Evolutionary conservation across 1,284 basidiomycete species (phyloP).

Genomic region (Trichosporon coremiiforme): DNA sequence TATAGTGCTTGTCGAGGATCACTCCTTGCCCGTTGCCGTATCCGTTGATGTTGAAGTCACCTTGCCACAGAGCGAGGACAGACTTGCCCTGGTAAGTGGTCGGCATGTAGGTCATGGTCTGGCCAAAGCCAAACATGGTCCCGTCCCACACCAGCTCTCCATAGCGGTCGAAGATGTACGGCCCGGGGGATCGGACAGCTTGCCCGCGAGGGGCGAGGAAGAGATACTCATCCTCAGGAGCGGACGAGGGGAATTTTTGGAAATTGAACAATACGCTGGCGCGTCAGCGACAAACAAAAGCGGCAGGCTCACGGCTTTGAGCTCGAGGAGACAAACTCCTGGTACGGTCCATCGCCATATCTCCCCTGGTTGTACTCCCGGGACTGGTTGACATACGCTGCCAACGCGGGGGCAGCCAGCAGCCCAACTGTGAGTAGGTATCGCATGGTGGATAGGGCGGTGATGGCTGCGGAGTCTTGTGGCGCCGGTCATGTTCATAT

Average conservation of each 20-base stretch:
- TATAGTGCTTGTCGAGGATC: slow-evolving; percentile 41
- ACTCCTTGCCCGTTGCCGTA: slow-evolving; percentile 37
- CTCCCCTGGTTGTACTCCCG: neutral
- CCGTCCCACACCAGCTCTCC: slow-evolving; percentile 46
- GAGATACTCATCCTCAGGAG: slow-evolving; percentile 27
- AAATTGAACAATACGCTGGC: slow-evolving; percentile 33
- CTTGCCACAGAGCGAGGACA: slow-evolving; percentile 43
- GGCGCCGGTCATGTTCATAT: neutral
- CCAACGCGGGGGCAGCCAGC: neutral
- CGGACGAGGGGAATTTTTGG: slow-evolving; percentile 28
- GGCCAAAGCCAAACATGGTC: slow-evolving; percentile 32
- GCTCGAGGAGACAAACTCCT: slow-evolving; percentile 8
- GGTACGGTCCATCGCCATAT: neutral
- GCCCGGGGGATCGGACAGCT: slow-evolving; percentile 26
- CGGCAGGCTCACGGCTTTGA: slow-evolving; percentile 31
- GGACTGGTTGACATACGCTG: neutral
- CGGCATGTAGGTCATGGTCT: slow-evolving; percentile 38
- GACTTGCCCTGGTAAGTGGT: slow-evolving; percentile 35
- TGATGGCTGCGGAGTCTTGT: no score
- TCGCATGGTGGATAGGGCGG: neutral
- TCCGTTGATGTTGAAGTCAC: slow-evolving; percentile 35
- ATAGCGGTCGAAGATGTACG: slow-evolving; percentile 36
- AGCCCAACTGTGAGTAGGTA: neutral
- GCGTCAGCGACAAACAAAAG: neutral
- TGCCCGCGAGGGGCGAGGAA: slow-evolving; percentile 41